Evolutionary conservation across 345 rosid species (phyloP).

Genomic region (Reutealis trisperma): DNA sequence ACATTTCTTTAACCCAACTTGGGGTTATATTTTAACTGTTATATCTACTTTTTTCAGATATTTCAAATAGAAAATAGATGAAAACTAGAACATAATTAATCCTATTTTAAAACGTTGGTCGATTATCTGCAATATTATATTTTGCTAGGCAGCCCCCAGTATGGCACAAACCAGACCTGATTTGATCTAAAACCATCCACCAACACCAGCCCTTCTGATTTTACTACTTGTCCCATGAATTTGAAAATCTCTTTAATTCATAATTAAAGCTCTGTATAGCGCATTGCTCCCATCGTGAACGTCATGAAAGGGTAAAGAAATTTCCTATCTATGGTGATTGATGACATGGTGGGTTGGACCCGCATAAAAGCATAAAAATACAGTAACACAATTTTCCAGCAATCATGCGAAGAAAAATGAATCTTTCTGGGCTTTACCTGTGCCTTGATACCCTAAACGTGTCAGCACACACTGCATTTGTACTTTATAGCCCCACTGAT

Average conservation of each 20-base stretch:
- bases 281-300: too few species aligned
- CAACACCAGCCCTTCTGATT: not conserved
- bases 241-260: too few species aligned
- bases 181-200: constrained; percentile 1
- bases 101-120: not conserved
- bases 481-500: not conserved
- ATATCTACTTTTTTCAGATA: not conserved
- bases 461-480: constrained; percentile 4
- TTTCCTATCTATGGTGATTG: constrained; percentile 13
- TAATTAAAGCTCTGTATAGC: too few species aligned
- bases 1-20: not conserved
- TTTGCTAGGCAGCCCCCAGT: not conserved
- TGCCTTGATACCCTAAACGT: constrained; percentile 1
- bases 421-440: not conserved
- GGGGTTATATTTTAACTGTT: not conserved
- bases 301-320: not conserved
- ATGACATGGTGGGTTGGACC: constrained; percentile 22
- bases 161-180: not conserved
- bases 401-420: not conserved
- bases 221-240: not conserved
- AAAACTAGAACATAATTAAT: not conserved
- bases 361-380: constrained; percentile 1
- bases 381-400: not conserved
- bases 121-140: not conserved
- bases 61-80: not conserved